A percentile compares a stretch with the other conserved stretches of the same genome.
These are phyloP conservation scores for Bolboschoenus planiculmis DNA, from an alignment of 176 grass and related monocot species.

Conservation along the genomic window DNA sequence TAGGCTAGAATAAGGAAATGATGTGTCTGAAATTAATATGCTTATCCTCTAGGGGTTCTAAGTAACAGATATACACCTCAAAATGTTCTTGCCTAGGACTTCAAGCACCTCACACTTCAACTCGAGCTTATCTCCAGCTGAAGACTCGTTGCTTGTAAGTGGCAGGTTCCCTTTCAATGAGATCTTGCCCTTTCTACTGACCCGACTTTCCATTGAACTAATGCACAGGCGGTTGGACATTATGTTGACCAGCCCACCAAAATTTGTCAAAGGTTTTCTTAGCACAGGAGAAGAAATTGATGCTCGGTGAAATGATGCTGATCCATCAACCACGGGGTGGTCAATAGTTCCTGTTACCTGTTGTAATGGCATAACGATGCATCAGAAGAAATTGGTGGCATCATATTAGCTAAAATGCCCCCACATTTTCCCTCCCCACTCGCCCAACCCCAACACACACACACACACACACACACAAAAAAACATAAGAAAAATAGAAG, in stretches of 20 bases:
- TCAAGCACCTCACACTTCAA: slow-evolving; percentile 99
- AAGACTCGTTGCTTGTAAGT: slow-evolving; percentile 74
- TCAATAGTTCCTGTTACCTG: slow-evolving; percentile 97
- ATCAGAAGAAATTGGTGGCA: slow-evolving; percentile 11
- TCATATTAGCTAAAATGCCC: not conserved
- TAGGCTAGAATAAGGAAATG: not conserved
- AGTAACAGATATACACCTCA: slow-evolving; percentile 42
- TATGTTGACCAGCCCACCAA: slow-evolving; percentile 62
- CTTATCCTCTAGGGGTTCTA: not conserved
- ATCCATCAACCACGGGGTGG: slow-evolving; percentile 90
- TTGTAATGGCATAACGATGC: slow-evolving; percentile 23
- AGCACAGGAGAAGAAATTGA: slow-evolving; percentile 81
- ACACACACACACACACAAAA: not conserved
- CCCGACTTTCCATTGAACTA: slow-evolving; percentile 85
- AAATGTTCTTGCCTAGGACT: slow-evolving; percentile 86
- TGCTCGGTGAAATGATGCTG: slow-evolving; percentile 90
- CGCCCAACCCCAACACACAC: not conserved
- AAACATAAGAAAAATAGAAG: not conserved
- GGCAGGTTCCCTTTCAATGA: slow-evolving; percentile 91
- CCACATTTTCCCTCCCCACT: not conserved
- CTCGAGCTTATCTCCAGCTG: slow-evolving; percentile 65
- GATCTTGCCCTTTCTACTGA: slow-evolving; percentile 86
- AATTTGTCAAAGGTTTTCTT: slow-evolving; percentile 76
- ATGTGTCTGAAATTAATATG: not conserved
- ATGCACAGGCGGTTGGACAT: slow-evolving; percentile 83